A percentile compares a stretch with the other conserved stretches of the same genome.
phyloP scores from a whole-genome alignment of 805 yeast genomes.

The Wickerhamiella shivajii region DNA sequence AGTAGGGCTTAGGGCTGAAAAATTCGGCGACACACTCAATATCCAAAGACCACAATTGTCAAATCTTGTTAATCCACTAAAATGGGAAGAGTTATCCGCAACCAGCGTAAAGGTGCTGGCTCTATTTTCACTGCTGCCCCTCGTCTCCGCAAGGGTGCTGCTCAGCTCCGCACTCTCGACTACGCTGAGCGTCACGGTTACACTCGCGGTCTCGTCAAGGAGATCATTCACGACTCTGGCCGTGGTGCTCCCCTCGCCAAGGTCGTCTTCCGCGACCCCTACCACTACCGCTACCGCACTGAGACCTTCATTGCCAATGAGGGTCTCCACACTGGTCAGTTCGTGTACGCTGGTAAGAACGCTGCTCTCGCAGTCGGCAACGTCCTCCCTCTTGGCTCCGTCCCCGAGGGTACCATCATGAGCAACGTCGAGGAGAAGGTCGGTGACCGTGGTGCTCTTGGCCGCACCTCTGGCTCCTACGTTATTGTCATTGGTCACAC shows the following conservation, averaged over 20 bases:
- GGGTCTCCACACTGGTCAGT: slow-evolving; percentile 99
- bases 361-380: slow-evolving; percentile 90
- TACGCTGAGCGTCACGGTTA: slow-evolving; percentile 99
- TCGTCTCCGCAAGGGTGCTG: slow-evolving; percentile 99
- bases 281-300: slow-evolving; percentile 94
- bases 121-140: slow-evolving; percentile 99
- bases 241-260: slow-evolving; percentile 99
- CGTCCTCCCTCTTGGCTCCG: slow-evolving; percentile 89
- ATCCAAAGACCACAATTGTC: too few relatives aligned
- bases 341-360: slow-evolving; percentile 96
- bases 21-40: too few relatives aligned
- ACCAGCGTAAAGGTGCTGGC: slow-evolving; percentile 99
- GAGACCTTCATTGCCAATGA: slow-evolving; percentile 99
- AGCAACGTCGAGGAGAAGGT: slow-evolving; percentile 97
- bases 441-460: slow-evolving; percentile 99
- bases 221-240: slow-evolving; percentile 98
- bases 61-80: too few relatives aligned
- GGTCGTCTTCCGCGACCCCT: slow-evolving; percentile 98
- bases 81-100: slow-evolving; percentile 70
- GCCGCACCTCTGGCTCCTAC: slow-evolving; percentile 99
- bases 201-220: slow-evolving; percentile 98
- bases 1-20: too few relatives aligned
- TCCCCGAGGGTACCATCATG: slow-evolving; percentile 98
- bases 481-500: slow-evolving; percentile 98
- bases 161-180: slow-evolving; percentile 98